Conservation (phyloP, 2,329 filamentous ascomycete genomes). For the Coleophoma crateriformis region DNA sequence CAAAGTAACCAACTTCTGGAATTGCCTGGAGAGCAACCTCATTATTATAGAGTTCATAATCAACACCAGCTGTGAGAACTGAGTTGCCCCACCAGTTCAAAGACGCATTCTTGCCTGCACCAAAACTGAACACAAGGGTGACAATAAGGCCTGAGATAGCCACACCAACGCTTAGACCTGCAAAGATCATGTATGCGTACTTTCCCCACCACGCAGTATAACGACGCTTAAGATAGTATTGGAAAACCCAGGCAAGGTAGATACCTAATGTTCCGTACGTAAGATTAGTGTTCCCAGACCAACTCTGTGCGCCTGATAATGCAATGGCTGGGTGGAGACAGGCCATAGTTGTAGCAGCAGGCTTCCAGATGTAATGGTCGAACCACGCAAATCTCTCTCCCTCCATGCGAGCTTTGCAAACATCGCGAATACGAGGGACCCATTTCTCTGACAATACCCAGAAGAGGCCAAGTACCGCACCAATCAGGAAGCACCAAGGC, state of each 20-base stretch:
- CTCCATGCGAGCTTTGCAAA: constrained; percentile 9
- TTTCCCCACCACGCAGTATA: constrained; percentile 24
- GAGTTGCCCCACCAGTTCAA: too few species aligned
- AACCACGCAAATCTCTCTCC: constrained; percentile 13
- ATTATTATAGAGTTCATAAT: too few species aligned
- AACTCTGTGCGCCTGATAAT: constrained; percentile 22
- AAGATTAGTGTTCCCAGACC: constrained; percentile 25
- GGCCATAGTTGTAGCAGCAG: constrained; percentile 7
- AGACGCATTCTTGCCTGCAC: too few species aligned
- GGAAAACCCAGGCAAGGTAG: constrained; percentile 23
- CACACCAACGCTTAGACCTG: constrained; percentile 14
- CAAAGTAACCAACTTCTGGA: too few species aligned
- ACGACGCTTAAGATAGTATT: constrained; percentile 22
- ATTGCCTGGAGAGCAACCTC: too few species aligned
- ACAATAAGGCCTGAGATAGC: too few species aligned
- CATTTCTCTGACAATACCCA: constrained; percentile 23
- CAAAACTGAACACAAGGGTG: too few species aligned
- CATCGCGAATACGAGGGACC: constrained; percentile 13
- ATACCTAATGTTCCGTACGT: constrained; percentile 25
- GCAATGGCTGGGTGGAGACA: constrained; percentile 18
- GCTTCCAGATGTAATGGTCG: constrained; percentile 18
- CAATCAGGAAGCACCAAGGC: constrained; percentile 15
- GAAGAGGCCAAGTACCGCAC: constrained; percentile 23
- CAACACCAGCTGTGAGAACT: too few species aligned
- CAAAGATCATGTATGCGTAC: constrained; percentile 23